Base-by-base conservation (phyloP, 2,329 filamentous ascomycete species). In the Paecilomyces variotii region DNA sequence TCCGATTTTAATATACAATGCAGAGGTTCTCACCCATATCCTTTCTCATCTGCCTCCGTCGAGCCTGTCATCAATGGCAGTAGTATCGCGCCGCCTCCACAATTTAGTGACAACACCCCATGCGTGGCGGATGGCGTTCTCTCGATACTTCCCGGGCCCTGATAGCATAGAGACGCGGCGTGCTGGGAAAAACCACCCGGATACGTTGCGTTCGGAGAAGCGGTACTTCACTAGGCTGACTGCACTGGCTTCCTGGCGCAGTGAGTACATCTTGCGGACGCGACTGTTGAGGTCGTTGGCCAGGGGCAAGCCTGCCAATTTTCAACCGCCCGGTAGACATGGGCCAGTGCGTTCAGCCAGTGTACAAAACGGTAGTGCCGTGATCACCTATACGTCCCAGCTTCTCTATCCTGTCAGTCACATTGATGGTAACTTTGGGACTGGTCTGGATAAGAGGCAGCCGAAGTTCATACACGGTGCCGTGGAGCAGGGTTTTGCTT, bases 41-140 rank as follows among this genome's bases (percentile, higher is more conserved):
- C 78, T 97, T 59, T 96, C 94, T 45, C 90, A 97, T 76, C 80
- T 99, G 56, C 88, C 92, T 56, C 91, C 92, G 9, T 85, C 90
- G 62, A 91, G 93, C 26, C 84, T 97, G 66, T 86, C 88, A 19
- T 84, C 88, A 9, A 87, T 96, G 10, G 88, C 91, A 19, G 82
- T 96, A 55, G 91, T 97, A 30, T 97, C 90, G 34, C 90, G 87
- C 68, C 88, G 90, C 57, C 95, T 97, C 70, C 90, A 96, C 73
- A 82, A 83, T 56, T 80, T 97, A 49, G 88, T 97, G 58, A 96
- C 91, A 3, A 93, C 90, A 1, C 90, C 92, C 14, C 91, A 97
- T 75, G 91, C 91, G 6, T 97, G 93, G 93, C 86, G 91, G 62
- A 89, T 91, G 70, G 93, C 92, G 4, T 97, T 97, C 70, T 84